Conservation (phyloP, 768 basidiomycete species). For the Sarcomyxa edulis region DNA sequence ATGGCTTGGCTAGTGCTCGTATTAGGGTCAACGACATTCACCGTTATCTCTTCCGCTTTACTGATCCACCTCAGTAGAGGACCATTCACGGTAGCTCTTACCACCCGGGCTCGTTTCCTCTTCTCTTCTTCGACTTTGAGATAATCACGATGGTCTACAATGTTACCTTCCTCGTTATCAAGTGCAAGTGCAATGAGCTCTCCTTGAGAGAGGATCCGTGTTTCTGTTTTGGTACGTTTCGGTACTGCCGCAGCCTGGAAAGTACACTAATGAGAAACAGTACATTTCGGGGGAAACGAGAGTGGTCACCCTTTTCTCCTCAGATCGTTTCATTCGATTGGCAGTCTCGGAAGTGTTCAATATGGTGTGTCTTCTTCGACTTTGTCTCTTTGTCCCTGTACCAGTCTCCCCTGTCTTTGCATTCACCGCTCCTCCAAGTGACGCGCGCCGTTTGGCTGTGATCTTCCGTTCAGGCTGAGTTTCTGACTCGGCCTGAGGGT, state of each 20-base stretch:
- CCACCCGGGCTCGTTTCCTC: slow-evolving; percentile 59
- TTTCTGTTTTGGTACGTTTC: slow-evolving; percentile 53
- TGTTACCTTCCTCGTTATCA: slow-evolving; percentile 84
- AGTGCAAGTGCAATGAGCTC: slow-evolving; percentile 80
- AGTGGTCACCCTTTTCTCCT: slow-evolving; percentile 62
- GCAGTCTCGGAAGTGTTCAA: slow-evolving; percentile 66
- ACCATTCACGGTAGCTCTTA: slow-evolving; percentile 57
- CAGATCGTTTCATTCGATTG: slow-evolving; percentile 56
- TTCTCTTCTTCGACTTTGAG: slow-evolving; percentile 80
- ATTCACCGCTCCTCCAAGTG: slow-evolving; percentile 48
- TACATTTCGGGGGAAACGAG: slow-evolving; percentile 9
- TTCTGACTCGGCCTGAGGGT: slow-evolving; percentile 37
- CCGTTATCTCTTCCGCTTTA: slow-evolving; percentile 50
- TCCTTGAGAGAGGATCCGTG: slow-evolving; percentile 64
- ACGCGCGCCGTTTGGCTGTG: slow-evolving; percentile 43
- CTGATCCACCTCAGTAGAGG: slow-evolving; percentile 73
- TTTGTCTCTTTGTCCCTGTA: slow-evolving; percentile 47
- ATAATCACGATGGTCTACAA: slow-evolving; percentile 72
- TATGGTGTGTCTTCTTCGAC: slow-evolving; percentile 64
- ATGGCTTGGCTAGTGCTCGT: background rate
- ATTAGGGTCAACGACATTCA: slow-evolving; percentile 24
- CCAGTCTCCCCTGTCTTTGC: slow-evolving; percentile 60
- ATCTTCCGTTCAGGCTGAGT: slow-evolving; percentile 10
- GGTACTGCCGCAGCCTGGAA: slow-evolving; percentile 48
- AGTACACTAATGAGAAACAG: background rate